Percentiles rank a stretch among this genome's conserved stretches.
Conservation (phyloP, 371 early-diverging fungal species). For the Phascolomyces articulosus region DNA sequence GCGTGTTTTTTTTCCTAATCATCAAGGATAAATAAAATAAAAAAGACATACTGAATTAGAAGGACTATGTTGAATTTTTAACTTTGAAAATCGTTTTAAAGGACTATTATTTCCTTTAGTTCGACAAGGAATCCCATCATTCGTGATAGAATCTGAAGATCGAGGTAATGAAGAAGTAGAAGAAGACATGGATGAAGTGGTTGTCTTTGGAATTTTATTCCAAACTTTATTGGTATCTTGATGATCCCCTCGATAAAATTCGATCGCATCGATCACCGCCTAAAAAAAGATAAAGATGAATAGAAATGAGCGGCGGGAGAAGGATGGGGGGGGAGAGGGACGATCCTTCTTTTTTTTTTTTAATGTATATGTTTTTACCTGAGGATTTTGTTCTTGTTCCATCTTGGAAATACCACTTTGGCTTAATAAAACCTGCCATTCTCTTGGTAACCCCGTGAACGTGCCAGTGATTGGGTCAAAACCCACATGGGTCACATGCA, state of each 20-base stretch:
- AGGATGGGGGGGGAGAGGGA: no score
- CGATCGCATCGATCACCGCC: constrained; percentile 92
- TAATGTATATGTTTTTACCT: no score
- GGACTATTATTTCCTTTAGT: constrained; percentile 17
- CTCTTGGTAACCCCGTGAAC: constrained; percentile 92
- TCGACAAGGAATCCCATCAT: background rate
- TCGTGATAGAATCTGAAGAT: background rate
- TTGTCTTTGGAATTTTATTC: constrained; percentile 79
- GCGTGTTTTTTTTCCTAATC: no score
- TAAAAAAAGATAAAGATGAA: constrained; percentile 12
- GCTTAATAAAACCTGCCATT: constrained; percentile 89
- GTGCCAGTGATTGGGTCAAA: constrained; percentile 88
- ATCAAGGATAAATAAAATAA: no score
- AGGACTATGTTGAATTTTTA: constrained; percentile 12
- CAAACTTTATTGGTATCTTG: constrained; percentile 76
- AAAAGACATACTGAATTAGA: constrained; percentile 1
- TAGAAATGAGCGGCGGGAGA: background rate
- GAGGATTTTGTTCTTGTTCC: constrained; percentile 94
- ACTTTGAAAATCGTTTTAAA: constrained; percentile 16
- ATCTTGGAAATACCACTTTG: constrained; percentile 93
- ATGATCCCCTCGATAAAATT: constrained; percentile 84
- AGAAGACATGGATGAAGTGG: constrained; percentile 12
- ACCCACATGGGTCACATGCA: constrained; percentile 95
- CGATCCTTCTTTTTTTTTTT: no score
- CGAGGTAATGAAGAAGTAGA: constrained; percentile 8